phyloP scores from a whole-genome alignment of 108 stramenopile species.

The Cylindrotheca closterium region DNA sequence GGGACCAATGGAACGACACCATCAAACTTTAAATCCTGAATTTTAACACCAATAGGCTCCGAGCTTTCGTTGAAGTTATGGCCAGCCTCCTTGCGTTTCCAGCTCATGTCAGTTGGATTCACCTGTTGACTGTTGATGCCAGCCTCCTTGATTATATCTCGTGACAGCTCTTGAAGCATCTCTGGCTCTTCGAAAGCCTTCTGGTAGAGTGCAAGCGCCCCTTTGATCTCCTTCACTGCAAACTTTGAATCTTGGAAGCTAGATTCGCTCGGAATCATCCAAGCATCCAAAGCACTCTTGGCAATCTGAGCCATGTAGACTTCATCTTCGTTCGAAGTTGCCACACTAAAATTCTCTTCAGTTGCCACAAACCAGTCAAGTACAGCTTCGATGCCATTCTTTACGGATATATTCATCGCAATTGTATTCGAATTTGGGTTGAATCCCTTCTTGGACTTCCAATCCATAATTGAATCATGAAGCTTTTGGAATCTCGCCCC shows the following conservation, averaged over 20 bases:
- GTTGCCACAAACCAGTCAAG: constrained; percentile 38
- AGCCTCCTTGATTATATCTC: no score
- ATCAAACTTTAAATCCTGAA: no score
- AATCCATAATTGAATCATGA: constrained; percentile 37
- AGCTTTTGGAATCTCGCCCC: constrained; percentile 34
- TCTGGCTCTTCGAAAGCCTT: no score
- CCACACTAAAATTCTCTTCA: constrained; percentile 14
- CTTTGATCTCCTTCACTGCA: constrained; percentile 24
- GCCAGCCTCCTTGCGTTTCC: no score
- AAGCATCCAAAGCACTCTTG: constrained; percentile 22
- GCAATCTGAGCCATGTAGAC: constrained; percentile 20
- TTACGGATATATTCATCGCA: constrained; percentile 17
- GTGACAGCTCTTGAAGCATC: no score
- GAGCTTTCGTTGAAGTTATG: no score
- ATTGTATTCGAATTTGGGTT: constrained; percentile 10
- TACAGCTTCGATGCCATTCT: constrained; percentile 33
- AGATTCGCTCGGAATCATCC: constrained; percentile 18
- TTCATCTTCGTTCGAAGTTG: constrained; percentile 11
- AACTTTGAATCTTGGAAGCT: constrained; percentile 28
- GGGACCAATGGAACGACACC: no score
- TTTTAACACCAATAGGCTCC: no score
- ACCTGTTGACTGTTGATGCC: no score
- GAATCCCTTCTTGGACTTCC: constrained; percentile 19
- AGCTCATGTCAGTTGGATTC: no score
- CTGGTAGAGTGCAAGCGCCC: constrained; percentile 31